Base-by-base conservation (phyloP, 768 basidiomycete genomes). In the Lyophyllum shimeji region DNA sequence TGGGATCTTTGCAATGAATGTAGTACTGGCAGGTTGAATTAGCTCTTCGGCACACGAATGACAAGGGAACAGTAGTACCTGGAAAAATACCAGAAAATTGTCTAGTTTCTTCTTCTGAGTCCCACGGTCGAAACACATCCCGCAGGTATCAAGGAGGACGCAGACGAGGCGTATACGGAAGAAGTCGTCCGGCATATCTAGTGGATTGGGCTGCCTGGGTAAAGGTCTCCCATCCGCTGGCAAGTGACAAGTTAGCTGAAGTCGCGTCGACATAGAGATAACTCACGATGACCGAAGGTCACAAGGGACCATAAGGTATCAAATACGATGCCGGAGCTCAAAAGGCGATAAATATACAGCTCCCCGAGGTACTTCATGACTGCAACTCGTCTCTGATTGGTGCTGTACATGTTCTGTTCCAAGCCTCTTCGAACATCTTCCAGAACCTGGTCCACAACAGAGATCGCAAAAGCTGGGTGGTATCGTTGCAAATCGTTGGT, bases 91-190 rank as follows among this genome's bases (percentile, higher is more conserved):
- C 60, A 99, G 73, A 67, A 97, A 96, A 63, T 86, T 89, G 72
- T 98, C 97, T 21, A 99, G 74, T 68, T 95, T 98, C 76, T 89
- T 89, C 71, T 87, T 92, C 68, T 93, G 90, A 4, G 89, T 86
- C 0, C 96, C 97, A 39, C 88, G 85, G 70, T 98, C 96, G 71
- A 99, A 98, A 73, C 96, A 98, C 82, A 95, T 93, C 18, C 96
- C 97, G 67, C 94, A 95, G 0, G 95, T 93, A 71, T 98, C 96
- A 18, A 99, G 78, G 37, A 99, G 76, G 7, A 90, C 90, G 67
- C 97, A 98, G 43, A 96, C 84, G 50, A 99, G 80, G 12, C 97
- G 82, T 53, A 98, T 71, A 31, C 97, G 86, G 82, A 99, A 99
- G 72, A 90, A 98, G 68, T 99, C 97, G 69, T 98, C 93, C 0